Conservation (phyloP, 75 land plant genomes). For the Pinus taeda region DNA sequence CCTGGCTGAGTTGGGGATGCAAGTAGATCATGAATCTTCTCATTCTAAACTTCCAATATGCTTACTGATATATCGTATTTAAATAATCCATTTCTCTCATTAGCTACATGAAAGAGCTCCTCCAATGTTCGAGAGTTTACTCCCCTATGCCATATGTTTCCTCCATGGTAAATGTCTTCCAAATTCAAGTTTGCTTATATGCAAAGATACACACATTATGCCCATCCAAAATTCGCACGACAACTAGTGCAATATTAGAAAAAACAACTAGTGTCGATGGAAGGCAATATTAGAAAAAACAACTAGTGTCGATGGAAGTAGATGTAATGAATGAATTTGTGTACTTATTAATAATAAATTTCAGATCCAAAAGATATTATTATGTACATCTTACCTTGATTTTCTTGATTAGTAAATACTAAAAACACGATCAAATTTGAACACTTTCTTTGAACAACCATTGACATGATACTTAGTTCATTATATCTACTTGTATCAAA, state of each 20-base stretch:
- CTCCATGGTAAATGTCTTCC: not conserved
- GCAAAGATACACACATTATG: not conserved
- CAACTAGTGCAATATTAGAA: slow-evolving; percentile 22
- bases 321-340: too few species aligned
- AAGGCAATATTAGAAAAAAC: slow-evolving; percentile 36
- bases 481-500: too few species aligned
- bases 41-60: slow-evolving; percentile 37
- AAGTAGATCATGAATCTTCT: slow-evolving; percentile 32
- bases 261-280: slow-evolving; percentile 10
- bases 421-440: too few species aligned
- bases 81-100: slow-evolving; percentile 42
- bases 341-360: too few species aligned
- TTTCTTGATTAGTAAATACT: too few species aligned
- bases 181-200: not conserved
- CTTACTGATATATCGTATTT: slow-evolving; percentile 56
- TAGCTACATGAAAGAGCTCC: slow-evolving; percentile 63
- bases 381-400: too few species aligned
- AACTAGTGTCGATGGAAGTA: too few species aligned
- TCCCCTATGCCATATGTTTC: slow-evolving; percentile 14
- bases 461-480: too few species aligned
- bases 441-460: too few species aligned
- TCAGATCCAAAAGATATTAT: too few species aligned
- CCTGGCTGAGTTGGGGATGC: slow-evolving; percentile 8
- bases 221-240: not conserved
- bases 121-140: slow-evolving; percentile 80